A percentile compares a stretch with the other conserved stretches of the same genome.
Evolutionary conservation across 2,329 filamentous ascomycete species (phyloP).

Genomic region (Boeremia lycopersici): DNA sequence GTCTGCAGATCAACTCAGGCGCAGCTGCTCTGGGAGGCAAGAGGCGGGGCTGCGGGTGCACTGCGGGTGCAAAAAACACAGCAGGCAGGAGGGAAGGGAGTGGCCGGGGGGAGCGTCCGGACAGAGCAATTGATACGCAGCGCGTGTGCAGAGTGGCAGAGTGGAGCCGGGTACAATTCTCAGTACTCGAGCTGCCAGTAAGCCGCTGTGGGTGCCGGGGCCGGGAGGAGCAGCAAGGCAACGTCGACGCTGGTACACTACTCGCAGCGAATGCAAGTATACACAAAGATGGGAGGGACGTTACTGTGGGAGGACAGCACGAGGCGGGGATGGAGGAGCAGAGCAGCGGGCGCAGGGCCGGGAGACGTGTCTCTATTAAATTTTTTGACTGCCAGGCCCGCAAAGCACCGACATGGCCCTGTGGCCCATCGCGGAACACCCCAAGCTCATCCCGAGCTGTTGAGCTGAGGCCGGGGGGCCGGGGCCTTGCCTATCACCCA

Average conservation of each 20-base stretch:
- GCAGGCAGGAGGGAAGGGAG: slow-evolving; percentile 2
- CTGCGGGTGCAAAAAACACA: background rate
- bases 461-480: slow-evolving; percentile 43
- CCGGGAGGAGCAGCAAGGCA: slow-evolving; percentile 13
- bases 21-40: slow-evolving; percentile 8
- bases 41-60: background rate
- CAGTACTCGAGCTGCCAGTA: slow-evolving; percentile 11
- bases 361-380: slow-evolving; percentile 31
- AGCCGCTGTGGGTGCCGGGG: slow-evolving; percentile 10
- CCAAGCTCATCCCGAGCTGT: slow-evolving; percentile 45
- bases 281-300: slow-evolving; percentile 2
- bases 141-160: slow-evolving; percentile 9
- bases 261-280: slow-evolving; percentile 14
- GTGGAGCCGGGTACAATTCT: slow-evolving; percentile 17
- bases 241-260: background rate
- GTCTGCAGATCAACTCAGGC: slow-evolving; percentile 24
- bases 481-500: slow-evolving; percentile 28
- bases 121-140: slow-evolving; percentile 21
- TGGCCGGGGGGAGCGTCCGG: slow-evolving; percentile 29
- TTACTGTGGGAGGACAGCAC: slow-evolving; percentile 17
- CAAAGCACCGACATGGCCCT: slow-evolving; percentile 14
- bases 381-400: slow-evolving; percentile 23
- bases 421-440: slow-evolving; percentile 24
- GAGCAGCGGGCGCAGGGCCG: slow-evolving; percentile 11
- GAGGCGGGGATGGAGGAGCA: slow-evolving; percentile 12